A percentile compares a stretch with the other conserved stretches of the same genome.
Evolutionary conservation across 169 alveolate species (phyloP).

Genomic region (Plasmodium adleri): DNA sequence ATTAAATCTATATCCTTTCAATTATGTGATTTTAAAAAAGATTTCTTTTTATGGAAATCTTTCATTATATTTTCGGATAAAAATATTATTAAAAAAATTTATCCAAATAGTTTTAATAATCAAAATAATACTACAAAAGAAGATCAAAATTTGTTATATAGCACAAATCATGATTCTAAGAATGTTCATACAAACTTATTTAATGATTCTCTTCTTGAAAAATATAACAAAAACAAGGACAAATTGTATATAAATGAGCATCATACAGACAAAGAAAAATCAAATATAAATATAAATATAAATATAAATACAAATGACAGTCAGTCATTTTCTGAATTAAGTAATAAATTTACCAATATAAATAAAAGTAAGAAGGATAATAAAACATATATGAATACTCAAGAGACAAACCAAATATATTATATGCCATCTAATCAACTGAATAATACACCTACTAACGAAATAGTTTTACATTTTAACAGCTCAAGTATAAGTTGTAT

Average conservation of each 20-base stretch:
- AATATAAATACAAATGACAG: too few species aligned
- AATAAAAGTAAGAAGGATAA: neutral
- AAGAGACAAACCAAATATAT: neutral
- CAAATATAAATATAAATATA: too few species aligned
- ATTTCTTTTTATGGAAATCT: constrained; percentile 68
- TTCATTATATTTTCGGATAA: constrained; percentile 54
- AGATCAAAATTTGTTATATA: too few species aligned
- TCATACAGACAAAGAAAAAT: too few species aligned
- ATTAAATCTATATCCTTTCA: constrained; percentile 66
- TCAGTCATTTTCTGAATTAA: too few species aligned
- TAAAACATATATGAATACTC: neutral
- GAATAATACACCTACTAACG: neutral
- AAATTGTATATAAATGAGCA: too few species aligned
- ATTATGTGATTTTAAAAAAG: constrained; percentile 43
- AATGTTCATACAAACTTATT: too few species aligned
- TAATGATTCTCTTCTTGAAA: too few species aligned
- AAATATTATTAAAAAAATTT: constrained; percentile 53
- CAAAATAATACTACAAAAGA: too few species aligned
- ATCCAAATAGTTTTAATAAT: constrained; percentile 42
- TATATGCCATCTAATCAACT: neutral
- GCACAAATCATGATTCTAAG: too few species aligned
- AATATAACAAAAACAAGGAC: too few species aligned
- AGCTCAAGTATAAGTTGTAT: constrained; percentile 39
- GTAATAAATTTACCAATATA: too few species aligned
- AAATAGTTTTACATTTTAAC: constrained; percentile 44